A percentile compares a stretch with the other conserved stretches of the same genome.
These are phyloP conservation scores for Pseudogymnoascus sp. DNA, from an alignment of 2,329 filamentous ascomycete genomes.

Conservation along the genomic window DNA sequence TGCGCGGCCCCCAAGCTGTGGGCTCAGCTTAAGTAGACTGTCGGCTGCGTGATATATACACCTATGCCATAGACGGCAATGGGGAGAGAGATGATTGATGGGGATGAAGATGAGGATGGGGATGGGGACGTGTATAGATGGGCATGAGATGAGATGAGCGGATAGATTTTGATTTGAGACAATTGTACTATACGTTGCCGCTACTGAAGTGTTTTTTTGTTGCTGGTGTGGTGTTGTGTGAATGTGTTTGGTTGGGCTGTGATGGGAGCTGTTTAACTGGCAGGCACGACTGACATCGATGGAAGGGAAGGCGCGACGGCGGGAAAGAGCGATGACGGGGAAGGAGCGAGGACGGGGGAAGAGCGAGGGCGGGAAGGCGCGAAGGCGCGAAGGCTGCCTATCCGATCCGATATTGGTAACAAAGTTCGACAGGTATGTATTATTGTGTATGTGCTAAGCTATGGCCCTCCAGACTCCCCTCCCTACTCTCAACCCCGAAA, in stretches of 20 bases:
- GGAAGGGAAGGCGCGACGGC: neutral
- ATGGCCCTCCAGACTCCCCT: neutral
- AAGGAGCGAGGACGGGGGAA: no score
- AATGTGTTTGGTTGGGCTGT: neutral
- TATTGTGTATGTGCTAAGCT: neutral
- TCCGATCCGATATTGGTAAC: neutral
- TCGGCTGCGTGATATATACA: neutral
- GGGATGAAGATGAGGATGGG: conserved; percentile 23
- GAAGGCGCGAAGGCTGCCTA: neutral
- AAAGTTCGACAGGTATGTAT: neutral
- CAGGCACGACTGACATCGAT: neutral
- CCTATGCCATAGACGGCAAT: conserved; percentile 16
- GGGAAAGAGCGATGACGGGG: neutral
- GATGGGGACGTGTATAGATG: conserved; percentile 14
- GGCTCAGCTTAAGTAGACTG: conserved; percentile 74
- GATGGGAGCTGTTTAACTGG: neutral
- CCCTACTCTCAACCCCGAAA: neutral
- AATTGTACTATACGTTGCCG: conserved; percentile 2
- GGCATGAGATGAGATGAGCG: neutral
- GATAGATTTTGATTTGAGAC: conserved; percentile 3
- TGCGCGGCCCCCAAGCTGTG: conserved; percentile 97
- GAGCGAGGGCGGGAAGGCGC: neutral
- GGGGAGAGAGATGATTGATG: conserved; percentile 21
- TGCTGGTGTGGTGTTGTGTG: neutral
- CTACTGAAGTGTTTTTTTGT: neutral